phyloP scores from a whole-genome alignment of 2,329 filamentous ascomycete genomes.

The Fusarium virguliforme region DNA sequence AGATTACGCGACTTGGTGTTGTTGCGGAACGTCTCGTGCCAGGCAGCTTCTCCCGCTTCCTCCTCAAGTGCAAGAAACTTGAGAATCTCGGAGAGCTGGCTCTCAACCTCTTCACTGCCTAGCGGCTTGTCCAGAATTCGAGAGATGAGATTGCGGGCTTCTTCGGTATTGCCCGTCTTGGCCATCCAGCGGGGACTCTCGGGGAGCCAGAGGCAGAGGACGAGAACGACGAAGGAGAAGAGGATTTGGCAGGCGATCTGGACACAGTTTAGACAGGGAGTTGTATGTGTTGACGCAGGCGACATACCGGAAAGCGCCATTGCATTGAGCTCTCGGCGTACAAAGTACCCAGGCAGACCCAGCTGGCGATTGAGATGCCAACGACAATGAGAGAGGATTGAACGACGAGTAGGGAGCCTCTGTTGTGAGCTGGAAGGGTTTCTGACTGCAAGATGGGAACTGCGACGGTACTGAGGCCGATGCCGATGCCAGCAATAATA shows the following conservation, averaged over 20 bases:
- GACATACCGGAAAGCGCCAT: conserved; percentile 23
- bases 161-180: conserved; percentile 12
- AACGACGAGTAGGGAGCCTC: conserved; percentile 14
- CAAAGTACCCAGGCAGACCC: conserved; percentile 22
- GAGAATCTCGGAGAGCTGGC: conserved; percentile 16
- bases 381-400: conserved; percentile 13
- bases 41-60: conserved; percentile 13
- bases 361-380: conserved; percentile 19
- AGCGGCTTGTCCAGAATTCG: background rate
- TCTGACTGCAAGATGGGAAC: conserved; percentile 27
- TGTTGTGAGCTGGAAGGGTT: conserved; percentile 24
- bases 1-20: conserved; percentile 23
- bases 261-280: background rate
- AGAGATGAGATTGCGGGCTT: conserved; percentile 13
- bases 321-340: conserved; percentile 28
- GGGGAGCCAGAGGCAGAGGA: conserved; percentile 9
- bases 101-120: conserved; percentile 4
- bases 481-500: conserved; percentile 22
- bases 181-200: conserved; percentile 24
- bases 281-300: too few relatives aligned
- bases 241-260: conserved; percentile 2
- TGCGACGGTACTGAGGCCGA: conserved; percentile 25
- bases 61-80: conserved; percentile 18
- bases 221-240: conserved; percentile 9
- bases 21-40: conserved; percentile 22